Base-by-base conservation (phyloP, 2,329 filamentous ascomycete genomes). In the Lasiodiplodia gonubiensis region DNA sequence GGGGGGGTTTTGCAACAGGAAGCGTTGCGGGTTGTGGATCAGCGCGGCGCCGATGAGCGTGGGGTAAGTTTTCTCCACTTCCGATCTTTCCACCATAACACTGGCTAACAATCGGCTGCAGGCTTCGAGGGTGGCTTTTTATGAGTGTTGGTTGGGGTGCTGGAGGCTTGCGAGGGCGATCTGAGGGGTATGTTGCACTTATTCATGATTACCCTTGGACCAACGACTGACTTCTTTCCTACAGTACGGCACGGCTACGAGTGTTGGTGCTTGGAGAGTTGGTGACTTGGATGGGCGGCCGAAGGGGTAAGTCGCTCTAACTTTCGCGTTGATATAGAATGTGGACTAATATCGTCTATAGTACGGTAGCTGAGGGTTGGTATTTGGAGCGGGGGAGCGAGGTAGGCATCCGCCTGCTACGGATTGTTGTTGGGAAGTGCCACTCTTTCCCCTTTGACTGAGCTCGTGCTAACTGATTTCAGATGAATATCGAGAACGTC, bases 261-360 rank as follows among this genome's bases (percentile, higher is more conserved):
- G 48, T 23, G 48, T 51, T 51, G 48, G 48, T 51, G 48, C 30
- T 21, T 51, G 48, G 48, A 51, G 48, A 18, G 48, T 23, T 51
- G 48, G 48, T 51, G 48, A n/a, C 48, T 51, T 2, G 48, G 48
- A n/a, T 51, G 48, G 48, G 48, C 48, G 48, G 23, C 21, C 48
- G 21, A 51, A 51, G 48, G 48, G 48, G 48, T 51, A 51, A 51
- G 21, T 21, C 10, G 23, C 11, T 8, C 48, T 23, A 10, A n/a
- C 10, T 21, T 51, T 23, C 8, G 30, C 48, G 10, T 21, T 23
- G 16, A 21, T 23, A 7, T 21, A 12, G 48, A 51, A 23, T 12
- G 23, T 5, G 4, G 5, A 23, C 48, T 51, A 23, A 51, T n/a
- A 10, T 51, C 10, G 8, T 51, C 21, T 3, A 23, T 23, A 51